These are phyloP conservation scores for Glebionis coronaria DNA, from an alignment of 129 eudicot species.

Conservation along the genomic window DNA sequence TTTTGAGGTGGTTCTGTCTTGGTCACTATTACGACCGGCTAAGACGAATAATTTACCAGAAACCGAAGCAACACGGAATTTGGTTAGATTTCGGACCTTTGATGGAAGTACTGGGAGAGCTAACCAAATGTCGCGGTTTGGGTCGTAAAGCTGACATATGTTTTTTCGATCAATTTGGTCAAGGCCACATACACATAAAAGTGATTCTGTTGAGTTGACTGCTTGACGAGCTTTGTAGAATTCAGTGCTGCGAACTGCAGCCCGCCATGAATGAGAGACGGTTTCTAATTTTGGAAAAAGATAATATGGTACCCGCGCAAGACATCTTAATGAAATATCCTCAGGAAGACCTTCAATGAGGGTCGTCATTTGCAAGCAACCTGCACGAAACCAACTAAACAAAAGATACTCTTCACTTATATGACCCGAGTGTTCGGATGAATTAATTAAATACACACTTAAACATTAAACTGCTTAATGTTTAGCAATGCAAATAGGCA, in stretches of 20 bases:
- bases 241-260: too few relatives aligned
- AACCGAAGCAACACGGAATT: too few relatives aligned
- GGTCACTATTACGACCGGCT: slow-evolving; percentile 95
- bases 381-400: slow-evolving; percentile 18
- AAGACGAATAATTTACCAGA: slow-evolving; percentile 79
- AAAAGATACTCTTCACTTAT: slow-evolving; percentile 5
- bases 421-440: background rate
- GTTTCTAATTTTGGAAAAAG: too few relatives aligned
- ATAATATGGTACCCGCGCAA: slow-evolving; percentile 82
- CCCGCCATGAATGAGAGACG: too few relatives aligned
- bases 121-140: slow-evolving; percentile 69
- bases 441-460: too few relatives aligned
- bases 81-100: slow-evolving; percentile 55
- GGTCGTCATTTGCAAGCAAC: slow-evolving; percentile 46
- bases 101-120: slow-evolving; percentile 89
- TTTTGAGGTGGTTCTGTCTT: slow-evolving; percentile 82
- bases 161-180: slow-evolving; percentile 97
- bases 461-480: too few relatives aligned
- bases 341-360: slow-evolving; percentile 98
- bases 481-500: too few relatives aligned
- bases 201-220: too few relatives aligned
- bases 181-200: too few relatives aligned
- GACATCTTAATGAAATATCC: slow-evolving; percentile 81
- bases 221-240: too few relatives aligned
- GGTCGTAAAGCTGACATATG: slow-evolving; percentile 81